Percentiles rank a stretch among this genome's conserved stretches.
Evolutionary conservation across 768 basidiomycete species (phyloP).

Genomic region (Pleurotus djamor): DNA sequence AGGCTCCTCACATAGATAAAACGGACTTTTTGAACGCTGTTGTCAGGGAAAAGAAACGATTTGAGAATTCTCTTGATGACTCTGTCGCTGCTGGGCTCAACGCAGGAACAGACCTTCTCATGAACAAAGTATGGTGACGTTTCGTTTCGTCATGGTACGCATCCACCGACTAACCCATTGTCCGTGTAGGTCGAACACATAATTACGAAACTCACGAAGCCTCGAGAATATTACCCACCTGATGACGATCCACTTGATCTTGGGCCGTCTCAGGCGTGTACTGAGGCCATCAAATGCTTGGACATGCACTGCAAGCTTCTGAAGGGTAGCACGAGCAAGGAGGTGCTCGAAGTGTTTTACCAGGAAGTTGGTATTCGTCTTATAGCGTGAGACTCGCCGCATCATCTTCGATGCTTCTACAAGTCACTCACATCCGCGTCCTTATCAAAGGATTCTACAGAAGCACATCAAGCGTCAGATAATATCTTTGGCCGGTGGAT

Average conservation of each 20-base stretch:
- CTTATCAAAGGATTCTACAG: slow-evolving; percentile 74
- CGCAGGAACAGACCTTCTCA: slow-evolving; percentile 91
- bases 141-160: too few species aligned
- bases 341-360: slow-evolving; percentile 97
- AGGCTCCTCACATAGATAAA: slow-evolving; percentile 88
- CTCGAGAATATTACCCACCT: slow-evolving; percentile 88
- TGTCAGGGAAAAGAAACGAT: slow-evolving; percentile 94
- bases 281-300: slow-evolving; percentile 86
- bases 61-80: slow-evolving; percentile 91
- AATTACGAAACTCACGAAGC: slow-evolving; percentile 76
- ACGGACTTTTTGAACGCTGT: slow-evolving; percentile 93
- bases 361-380: slow-evolving; percentile 94
- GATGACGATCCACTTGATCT: slow-evolving; percentile 80
- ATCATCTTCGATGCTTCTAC: background rate
- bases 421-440: background rate
- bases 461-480: slow-evolving; percentile 98
- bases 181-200: slow-evolving; percentile 83
- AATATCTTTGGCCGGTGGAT: slow-evolving; percentile 90
- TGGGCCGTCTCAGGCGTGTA: slow-evolving; percentile 83
- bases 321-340: slow-evolving; percentile 91
- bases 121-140: slow-evolving; percentile 74
- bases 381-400: slow-evolving; percentile 56
- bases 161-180: too few species aligned
- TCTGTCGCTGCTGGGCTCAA: slow-evolving; percentile 93
- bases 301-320: slow-evolving; percentile 90